phyloP scores from a whole-genome alignment of 2,329 filamentous ascomycete genomes.

The Pestalotiopsis sp. region DNA sequence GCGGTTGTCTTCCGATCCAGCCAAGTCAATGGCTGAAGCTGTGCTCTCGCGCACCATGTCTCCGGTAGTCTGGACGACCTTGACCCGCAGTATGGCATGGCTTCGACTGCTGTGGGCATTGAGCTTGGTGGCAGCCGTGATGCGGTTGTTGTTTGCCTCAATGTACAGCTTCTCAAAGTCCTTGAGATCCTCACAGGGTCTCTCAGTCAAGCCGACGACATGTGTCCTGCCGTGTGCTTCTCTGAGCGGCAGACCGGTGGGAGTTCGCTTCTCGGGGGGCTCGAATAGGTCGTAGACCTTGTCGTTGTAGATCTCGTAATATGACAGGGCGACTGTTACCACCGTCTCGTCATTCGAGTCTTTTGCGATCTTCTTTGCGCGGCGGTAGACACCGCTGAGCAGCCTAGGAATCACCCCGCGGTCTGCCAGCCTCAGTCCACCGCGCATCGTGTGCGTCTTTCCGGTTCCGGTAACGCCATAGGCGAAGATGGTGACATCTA shows the following conservation, averaged over 20 bases:
- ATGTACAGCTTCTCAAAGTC: constrained; percentile 92
- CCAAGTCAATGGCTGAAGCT: constrained; percentile 91
- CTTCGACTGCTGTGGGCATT: constrained; percentile 90
- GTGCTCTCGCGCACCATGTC: constrained; percentile 75
- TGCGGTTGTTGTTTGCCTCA: constrained; percentile 87
- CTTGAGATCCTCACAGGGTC: constrained; percentile 79
- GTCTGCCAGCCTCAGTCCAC: constrained; percentile 82
- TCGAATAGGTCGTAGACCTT: constrained; percentile 92
- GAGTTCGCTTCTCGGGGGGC: constrained; percentile 81
- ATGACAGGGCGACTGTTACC: constrained; percentile 78
- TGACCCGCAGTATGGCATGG: constrained; percentile 89
- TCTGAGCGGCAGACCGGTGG: constrained; percentile 77
- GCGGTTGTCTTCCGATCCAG: constrained; percentile 93
- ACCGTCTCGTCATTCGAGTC: constrained; percentile 71
- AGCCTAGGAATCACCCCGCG: constrained; percentile 86
- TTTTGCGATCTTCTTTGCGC: constrained; percentile 82
- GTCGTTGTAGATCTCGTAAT: constrained; percentile 98
- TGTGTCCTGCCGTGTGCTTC: constrained; percentile 87
- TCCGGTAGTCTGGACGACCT: constrained; percentile 75
- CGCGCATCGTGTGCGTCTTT: constrained; percentile 96
- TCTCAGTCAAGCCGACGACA: constrained; percentile 83
- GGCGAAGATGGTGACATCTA: constrained; percentile 87
- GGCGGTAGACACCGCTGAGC: constrained; percentile 82
- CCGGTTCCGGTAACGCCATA: constrained; percentile 93
- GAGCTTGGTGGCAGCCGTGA: constrained; percentile 88